Conservation (phyloP, 2,329 filamentous ascomycete species). For the Cladosporium sp. region DNA sequence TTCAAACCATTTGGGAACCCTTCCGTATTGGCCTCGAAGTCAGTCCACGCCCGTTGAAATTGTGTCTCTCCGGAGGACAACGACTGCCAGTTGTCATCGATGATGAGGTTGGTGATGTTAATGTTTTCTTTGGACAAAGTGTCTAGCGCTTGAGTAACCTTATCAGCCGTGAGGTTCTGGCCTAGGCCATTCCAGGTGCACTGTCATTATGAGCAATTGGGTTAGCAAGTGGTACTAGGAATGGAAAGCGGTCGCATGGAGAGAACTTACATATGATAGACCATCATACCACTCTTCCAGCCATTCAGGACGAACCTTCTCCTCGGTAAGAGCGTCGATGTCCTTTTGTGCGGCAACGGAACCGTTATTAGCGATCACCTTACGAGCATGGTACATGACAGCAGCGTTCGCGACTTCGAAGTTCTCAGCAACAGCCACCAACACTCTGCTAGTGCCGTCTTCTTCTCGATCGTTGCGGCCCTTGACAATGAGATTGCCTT, state of each 20-base stretch:
- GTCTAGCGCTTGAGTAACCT: constrained; percentile 73
- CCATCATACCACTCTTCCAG: constrained; percentile 89
- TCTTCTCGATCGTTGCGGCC: constrained; percentile 68
- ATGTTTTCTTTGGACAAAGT: constrained; percentile 70
- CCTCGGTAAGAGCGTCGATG: constrained; percentile 46
- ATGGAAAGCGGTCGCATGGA: neutral
- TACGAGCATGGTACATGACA: constrained; percentile 84
- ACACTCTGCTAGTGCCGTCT: constrained; percentile 58
- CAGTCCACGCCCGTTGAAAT: constrained; percentile 63
- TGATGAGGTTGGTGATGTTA: constrained; percentile 80
- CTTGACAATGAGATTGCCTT: constrained; percentile 68
- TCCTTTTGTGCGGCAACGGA: constrained; percentile 48
- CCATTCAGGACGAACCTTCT: constrained; percentile 63
- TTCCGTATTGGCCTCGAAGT: constrained; percentile 80
- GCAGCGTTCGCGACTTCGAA: constrained; percentile 78
- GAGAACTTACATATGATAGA: constrained; percentile 62
- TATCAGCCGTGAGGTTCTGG: constrained; percentile 76
- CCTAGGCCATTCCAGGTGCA: constrained; percentile 97
- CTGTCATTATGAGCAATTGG: neutral
- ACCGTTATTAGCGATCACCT: constrained; percentile 51
- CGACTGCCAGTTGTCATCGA: constrained; percentile 96
- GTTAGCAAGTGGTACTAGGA: neutral
- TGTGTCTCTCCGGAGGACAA: constrained; percentile 60
- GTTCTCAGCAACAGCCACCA: constrained; percentile 69
- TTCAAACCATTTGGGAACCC: constrained; percentile 81